Percentiles rank a stretch among this genome's conserved stretches.
These are phyloP conservation scores for Tylopilus sp. DNA, from an alignment of 768 basidiomycete genomes.

Conservation along the genomic window DNA sequence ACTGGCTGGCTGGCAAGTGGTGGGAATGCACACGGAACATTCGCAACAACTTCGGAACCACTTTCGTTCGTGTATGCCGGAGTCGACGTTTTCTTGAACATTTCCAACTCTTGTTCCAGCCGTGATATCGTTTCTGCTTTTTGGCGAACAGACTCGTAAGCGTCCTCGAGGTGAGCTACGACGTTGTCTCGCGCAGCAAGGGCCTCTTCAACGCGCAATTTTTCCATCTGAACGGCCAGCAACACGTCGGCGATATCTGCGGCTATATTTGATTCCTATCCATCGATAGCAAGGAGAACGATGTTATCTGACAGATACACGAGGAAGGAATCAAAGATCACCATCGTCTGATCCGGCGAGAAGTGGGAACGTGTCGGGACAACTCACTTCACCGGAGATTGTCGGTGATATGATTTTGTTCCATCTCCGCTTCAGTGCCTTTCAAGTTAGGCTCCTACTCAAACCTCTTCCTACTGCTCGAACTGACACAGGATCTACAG, in stretches of 20 bases:
- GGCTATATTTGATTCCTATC: background rate
- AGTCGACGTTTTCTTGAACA: slow-evolving; percentile 20
- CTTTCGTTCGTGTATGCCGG: slow-evolving; percentile 16
- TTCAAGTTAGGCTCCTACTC: too few species aligned
- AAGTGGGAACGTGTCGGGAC: too few species aligned
- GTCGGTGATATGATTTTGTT: background rate
- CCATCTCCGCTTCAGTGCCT: slow-evolving; percentile 3
- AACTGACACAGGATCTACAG: background rate
- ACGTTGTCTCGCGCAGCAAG: slow-evolving; percentile 60
- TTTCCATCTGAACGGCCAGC: slow-evolving; percentile 53
- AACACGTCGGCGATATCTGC: slow-evolving; percentile 42
- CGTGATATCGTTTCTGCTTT: slow-evolving; percentile 51
- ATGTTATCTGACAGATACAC: background rate
- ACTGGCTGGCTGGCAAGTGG: background rate
- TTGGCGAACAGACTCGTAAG: slow-evolving; percentile 57
- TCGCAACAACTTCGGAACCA: background rate
- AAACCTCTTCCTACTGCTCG: background rate
- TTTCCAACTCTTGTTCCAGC: slow-evolving; percentile 42
- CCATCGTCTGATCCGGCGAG: slow-evolving; percentile 9
- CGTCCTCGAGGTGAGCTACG: slow-evolving; percentile 54
- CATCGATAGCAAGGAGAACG: background rate
- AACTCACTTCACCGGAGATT: slow-evolving; percentile 6
- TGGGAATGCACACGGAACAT: background rate
- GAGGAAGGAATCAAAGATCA: background rate
- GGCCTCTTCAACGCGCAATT: slow-evolving; percentile 51